These are phyloP conservation scores for Crithidia bombi DNA, from an alignment of 208 protist species.

Conservation along the genomic window DNA sequence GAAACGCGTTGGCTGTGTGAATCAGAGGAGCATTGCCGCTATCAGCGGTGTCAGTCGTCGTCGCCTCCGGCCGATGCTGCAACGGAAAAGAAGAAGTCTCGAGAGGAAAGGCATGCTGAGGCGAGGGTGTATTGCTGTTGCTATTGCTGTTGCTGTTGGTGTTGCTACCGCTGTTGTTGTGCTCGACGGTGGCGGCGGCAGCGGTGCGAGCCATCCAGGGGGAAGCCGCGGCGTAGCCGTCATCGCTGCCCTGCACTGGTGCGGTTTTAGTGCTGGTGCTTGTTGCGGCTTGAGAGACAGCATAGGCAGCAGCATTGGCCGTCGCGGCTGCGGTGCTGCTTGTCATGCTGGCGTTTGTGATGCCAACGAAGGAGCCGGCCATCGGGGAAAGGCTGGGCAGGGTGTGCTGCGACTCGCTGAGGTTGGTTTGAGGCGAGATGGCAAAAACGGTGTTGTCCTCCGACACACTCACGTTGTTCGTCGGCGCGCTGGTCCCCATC, in stretches of 20 bases:
- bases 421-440: conserved; percentile 18
- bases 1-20: background rate
- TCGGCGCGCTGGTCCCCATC: conserved; percentile 18
- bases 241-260: background rate
- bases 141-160: background rate
- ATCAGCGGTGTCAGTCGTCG: background rate
- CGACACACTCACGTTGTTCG: conserved; percentile 13
- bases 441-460: conserved; percentile 24
- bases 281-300: background rate
- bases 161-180: background rate
- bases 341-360: conserved; percentile 15
- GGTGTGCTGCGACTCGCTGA: conserved; percentile 23
- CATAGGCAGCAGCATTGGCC: background rate
- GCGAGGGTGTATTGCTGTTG: background rate
- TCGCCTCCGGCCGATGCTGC: background rate
- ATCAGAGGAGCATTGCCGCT: background rate
- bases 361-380: conserved; percentile 7
- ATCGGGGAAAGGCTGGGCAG: conserved; percentile 12
- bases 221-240: background rate
- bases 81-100: background rate
- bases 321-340: conserved; percentile 2
- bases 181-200: background rate
- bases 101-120: background rate
- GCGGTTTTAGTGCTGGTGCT: background rate
- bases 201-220: conserved; percentile 9